Percentiles rank a stretch among this genome's conserved stretches.
Evolutionary conservation across 352 stramenopile genomes (phyloP).

Genomic region (Globisporangium mamillatum): DNA sequence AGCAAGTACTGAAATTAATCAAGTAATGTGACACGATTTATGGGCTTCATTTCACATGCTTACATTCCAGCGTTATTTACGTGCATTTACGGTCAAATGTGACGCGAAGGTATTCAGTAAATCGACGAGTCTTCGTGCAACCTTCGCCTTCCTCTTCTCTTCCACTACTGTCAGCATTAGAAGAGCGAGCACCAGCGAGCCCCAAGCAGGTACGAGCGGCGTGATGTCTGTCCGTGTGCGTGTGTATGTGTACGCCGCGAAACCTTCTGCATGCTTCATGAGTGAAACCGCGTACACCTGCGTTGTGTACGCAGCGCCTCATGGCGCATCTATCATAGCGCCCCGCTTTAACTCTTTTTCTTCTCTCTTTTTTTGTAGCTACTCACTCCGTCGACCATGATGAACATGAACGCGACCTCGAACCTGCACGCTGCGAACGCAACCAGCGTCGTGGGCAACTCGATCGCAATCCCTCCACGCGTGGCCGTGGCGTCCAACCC

Average conservation of each 20-base stretch:
- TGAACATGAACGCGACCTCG: conserved; percentile 44
- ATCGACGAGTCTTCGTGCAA: neutral
- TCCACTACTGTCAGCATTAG: neutral
- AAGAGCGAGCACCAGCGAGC: neutral
- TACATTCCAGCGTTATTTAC: too few relatives aligned
- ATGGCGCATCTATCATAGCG: too few relatives aligned
- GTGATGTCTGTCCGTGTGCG: neutral
- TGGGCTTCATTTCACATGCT: too few relatives aligned
- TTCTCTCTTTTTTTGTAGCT: neutral
- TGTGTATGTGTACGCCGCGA: neutral
- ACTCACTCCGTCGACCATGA: conserved; percentile 10
- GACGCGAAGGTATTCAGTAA: neutral
- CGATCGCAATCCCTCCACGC: conserved; percentile 66
- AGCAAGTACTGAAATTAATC: too few relatives aligned
- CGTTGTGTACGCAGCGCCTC: too few relatives aligned
- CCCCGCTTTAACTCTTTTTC: neutral
- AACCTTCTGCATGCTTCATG: too few relatives aligned
- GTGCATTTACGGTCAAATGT: too few relatives aligned
- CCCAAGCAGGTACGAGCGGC: conserved; percentile 1
- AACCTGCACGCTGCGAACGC: conserved; percentile 83
- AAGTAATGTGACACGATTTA: too few relatives aligned
- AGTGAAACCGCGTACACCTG: neutral
- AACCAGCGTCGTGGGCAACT: conserved; percentile 75
- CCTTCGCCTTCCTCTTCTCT: neutral
- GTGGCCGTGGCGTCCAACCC: conserved; percentile 19